These are phyloP conservation scores for Acanthamoeba divionensis DNA, from an alignment of 208 protist genomes.

Conservation along the genomic window DNA sequence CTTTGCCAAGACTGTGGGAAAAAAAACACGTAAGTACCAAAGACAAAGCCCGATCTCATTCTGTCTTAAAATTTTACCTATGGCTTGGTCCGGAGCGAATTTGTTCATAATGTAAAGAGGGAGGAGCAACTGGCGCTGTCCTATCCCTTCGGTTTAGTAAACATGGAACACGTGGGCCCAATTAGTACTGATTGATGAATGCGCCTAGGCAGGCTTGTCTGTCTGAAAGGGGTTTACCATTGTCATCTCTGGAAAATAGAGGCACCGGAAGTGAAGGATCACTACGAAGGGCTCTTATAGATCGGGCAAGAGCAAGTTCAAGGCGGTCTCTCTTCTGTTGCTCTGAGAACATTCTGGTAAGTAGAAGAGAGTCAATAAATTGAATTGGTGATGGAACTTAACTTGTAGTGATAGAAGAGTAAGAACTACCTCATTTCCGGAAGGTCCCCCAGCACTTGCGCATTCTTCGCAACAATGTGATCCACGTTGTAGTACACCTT, in stretches of 20 bases:
- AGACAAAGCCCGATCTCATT: background rate
- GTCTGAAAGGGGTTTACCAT: background rate
- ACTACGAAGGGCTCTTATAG: background rate
- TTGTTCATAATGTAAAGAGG: background rate
- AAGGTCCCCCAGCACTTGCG: conserved; percentile 12
- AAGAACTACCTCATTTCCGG: background rate
- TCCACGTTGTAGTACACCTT: background rate
- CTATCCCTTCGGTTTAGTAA: conserved; percentile 16
- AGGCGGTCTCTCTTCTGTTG: background rate
- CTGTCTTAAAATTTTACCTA: background rate
- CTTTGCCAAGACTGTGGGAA: no score
- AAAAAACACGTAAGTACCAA: background rate
- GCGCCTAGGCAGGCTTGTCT: background rate
- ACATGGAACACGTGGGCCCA: background rate
- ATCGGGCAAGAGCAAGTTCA: background rate
- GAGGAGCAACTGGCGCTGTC: background rate
- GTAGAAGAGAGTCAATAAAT: background rate
- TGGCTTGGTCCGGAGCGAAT: no score
- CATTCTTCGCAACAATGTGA: background rate
- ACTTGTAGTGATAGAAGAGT: background rate
- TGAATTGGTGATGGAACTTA: background rate
- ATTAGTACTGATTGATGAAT: background rate
- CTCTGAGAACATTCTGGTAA: background rate
- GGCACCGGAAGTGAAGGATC: conserved; percentile 3
- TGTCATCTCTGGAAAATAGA: background rate